Evolutionary conservation across 331 rosid genomes (phyloP), one percentile per base, ranked within the genome.

Genomic region (Quercus lobata): DNA sequence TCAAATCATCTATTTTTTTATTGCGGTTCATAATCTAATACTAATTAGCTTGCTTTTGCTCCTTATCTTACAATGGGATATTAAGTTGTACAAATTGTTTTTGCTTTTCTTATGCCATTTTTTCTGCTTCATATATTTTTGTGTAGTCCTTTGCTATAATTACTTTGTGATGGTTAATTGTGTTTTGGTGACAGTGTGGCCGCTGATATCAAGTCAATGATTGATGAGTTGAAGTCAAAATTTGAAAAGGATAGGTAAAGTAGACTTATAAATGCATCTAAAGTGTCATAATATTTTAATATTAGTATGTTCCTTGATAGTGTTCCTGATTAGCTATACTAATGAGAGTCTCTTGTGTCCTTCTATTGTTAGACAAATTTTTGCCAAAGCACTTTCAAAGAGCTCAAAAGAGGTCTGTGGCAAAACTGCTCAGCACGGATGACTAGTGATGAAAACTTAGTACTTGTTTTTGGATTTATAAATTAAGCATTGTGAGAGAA

Each of bases 371-470:
- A 95, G 98, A 85, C 99, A 91, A 86, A 84, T 71, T 85, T 91
- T 93, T 76, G 91, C 96, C 24, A 95, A 91, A 88, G 90, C 92
- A 6, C 98, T 93, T 66, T 93, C 93, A 49, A 95, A 93, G 91
- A 91, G 98, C 86, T 92, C 99, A 30, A 95, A 91, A 90, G 97
- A 93, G 97, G 99, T 95, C 25, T 52, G 90, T 82, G 29, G 80
- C 21, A 16, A 76, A 24, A 21, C 21, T 27, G 70, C 73, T 69
- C 44, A 46, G 41, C 3, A 37, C 27, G 46, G 61, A 71, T 46
- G 41, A 34, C 66, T 10, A 34, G 57, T 16, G 2, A 55, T 14
- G 79, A 15, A 14, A 63, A 63, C 25, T 15, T 35, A 9, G 49
- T 34, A 18, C 49, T 68, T 34, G 17, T 66, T 66, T 7, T 68